Conservation (phyloP, 2,329 filamentous ascomycete species). For the Thyridium curvatum region DNA sequence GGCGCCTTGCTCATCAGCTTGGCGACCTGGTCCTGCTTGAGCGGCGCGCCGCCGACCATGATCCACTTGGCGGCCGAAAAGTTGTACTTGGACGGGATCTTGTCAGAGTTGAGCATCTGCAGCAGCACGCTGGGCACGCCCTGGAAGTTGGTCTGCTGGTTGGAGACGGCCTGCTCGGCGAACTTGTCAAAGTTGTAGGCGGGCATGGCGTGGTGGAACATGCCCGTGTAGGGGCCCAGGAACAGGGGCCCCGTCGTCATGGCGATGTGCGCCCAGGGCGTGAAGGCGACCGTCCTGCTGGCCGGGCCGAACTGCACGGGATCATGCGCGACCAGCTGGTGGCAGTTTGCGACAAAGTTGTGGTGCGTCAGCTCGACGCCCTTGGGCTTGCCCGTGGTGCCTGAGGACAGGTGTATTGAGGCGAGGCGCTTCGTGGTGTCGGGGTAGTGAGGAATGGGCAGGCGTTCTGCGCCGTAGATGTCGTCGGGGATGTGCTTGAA, state of each 20-base stretch:
- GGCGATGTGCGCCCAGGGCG: constrained; percentile 36
- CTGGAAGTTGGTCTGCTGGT: constrained; percentile 29
- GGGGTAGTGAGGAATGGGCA: constrained; percentile 26
- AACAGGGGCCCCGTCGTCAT: constrained; percentile 37
- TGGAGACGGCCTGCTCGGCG: constrained; percentile 23
- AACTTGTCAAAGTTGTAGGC: constrained; percentile 27
- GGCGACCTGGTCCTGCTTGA: constrained; percentile 25
- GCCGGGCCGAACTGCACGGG: constrained; percentile 23
- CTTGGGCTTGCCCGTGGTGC: constrained; percentile 18
- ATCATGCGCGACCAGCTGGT: constrained; percentile 30
- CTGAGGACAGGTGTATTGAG: constrained; percentile 13
- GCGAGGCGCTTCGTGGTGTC: constrained; percentile 21
- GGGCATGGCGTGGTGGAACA: constrained; percentile 37
- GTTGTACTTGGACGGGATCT: constrained; percentile 23
- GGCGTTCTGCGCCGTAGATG: constrained; percentile 20
- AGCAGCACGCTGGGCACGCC: constrained; percentile 31
- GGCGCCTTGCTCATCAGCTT: constrained; percentile 21
- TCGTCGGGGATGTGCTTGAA: constrained; percentile 23
- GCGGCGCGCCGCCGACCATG: constrained; percentile 25
- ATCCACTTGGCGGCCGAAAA: constrained; percentile 28
- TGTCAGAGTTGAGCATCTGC: constrained; percentile 25
- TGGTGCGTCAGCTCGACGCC: constrained; percentile 18
- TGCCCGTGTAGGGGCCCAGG: constrained; percentile 34
- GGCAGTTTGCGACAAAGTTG: constrained; percentile 19
- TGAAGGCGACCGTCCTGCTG: constrained; percentile 30